Evolutionary conservation across 1,284 basidiomycete species (phyloP), one percentile per base, ranked within the genome.

Genomic region (Stereum hirsutum): DNA sequence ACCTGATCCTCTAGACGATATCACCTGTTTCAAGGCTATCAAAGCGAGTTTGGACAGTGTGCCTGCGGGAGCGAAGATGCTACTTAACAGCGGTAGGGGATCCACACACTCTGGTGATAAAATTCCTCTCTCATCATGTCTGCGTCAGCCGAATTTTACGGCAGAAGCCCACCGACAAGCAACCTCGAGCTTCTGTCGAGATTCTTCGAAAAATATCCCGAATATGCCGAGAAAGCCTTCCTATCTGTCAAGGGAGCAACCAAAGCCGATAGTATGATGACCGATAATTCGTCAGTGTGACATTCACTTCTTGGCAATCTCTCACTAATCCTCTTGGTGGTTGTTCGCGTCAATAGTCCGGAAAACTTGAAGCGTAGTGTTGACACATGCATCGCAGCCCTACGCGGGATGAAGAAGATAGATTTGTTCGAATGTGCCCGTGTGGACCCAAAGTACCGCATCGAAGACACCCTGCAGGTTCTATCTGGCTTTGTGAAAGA

Each of bases 21-120:
- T 76, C 44, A 62, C 72, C 21, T 70, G 71, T 8, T 82, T 85
- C 49, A 71, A 69, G 30, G 62, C 75, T 3, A 77, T 86, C 64
- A 80, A 76, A 55, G 74, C 78, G 3, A 74, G 74, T 6, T 64
- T 85, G 41, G 70, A 76, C 24, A 69, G 72, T 0, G 61, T 71
- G 15, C 70, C 70, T 6, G 45, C 60, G 0, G 70, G 65, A 20
- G 53, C 67, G 31, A 80, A 72, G 55, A 66, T 69, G 62, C 49
- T 74, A 35, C 45, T 75, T 39, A 73, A 72, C 47, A 69, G 64
- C 49, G 69, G 74, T 69, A 49, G 17, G 66, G 28, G 37, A 12
- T 25, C 12, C 24, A 2, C 14, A 26, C 15, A 39, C 12, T 17
- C 6, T 27, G 21, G 8, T 8, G 28, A 27, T 11, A 12, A 8